Base-by-base conservation (phyloP, 2,329 filamentous ascomycete genomes). In the Cercospora berteroae region DNA sequence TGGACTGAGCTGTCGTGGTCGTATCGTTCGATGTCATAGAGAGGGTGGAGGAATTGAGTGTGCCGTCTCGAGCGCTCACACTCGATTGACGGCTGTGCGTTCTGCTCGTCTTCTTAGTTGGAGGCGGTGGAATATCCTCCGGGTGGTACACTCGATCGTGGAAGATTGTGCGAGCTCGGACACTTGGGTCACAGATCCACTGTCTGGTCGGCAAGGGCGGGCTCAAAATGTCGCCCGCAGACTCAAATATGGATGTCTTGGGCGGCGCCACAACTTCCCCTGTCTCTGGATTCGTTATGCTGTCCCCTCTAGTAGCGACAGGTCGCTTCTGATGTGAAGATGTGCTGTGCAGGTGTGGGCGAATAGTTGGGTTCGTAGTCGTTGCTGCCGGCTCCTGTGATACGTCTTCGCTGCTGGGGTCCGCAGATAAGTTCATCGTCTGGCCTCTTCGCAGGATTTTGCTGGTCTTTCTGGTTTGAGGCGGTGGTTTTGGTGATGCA, bases 81-180 rank as follows among this genome's bases (percentile, higher is more conserved):
- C 60, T 63, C 1, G 60, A 27, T 13, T 56, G 60, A 8, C 60
- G 60, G 20, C 55, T 58, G n/a, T 58, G 55, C 12, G 55, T 31
- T 36, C 48, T 56, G 36, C 31, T 57, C 13, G 29, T 56, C 61
- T 64, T 64, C 78, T 76, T 85, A 71, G 73, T 80, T 16, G 91
- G 90, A 8, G 93, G 92, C 0, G 90, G 88, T 0, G 95, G 95
- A 39, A 99, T 97, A 75, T 99, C 95, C 52, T 90, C 87, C 0
- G 95, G 94, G 74, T 97, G 93, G 77, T 99, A 99, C 16, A 99
- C 87, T 10, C 95, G 90, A 78, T 99, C 95, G 78, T 99, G 95
- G 79, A 98, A 98, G 68, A 99, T 99, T 1, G 94, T 94, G 57
- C 93, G 88, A 0, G 93, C 89, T 16, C 95, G 89, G 60, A 88